Evolutionary conservation across 192 early-diverging fungal species (phyloP), one percentile per base, ranked within the genome.

Genomic region (Physocladia obscura): DNA sequence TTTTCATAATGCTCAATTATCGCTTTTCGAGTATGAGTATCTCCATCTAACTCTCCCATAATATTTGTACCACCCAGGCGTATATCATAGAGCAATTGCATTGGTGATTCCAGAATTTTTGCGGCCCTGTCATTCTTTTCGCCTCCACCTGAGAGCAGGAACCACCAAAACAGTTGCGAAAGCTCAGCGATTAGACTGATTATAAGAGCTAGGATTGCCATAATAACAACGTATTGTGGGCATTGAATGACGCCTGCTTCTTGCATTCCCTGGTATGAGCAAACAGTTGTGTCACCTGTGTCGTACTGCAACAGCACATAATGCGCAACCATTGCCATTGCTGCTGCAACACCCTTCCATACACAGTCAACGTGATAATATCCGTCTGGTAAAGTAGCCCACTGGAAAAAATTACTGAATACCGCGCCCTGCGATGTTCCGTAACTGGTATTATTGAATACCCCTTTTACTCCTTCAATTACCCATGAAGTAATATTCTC

Each of bases 331-430:
- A 65, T 65, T 6, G 62, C 40, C 29, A 65, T 52, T 3, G 35
- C 62, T 6, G 62, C 62, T 0, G 62, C 47, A n/a, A 65, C 26
- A 2, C 62, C 62, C 30, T 65, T 65, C 62, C 62, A 65, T 17
- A 30, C 51, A 11, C 27, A 19, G 2, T 65, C 62, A 11, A 49
- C 30, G 30, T 65, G 62, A 49, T 65, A 68, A 21, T 30, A 56
- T n/a, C 69, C 69, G 32, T 70, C 69, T 35, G 56, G 69, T 22
- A 70, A 39, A 15, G 69, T 70, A 5, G 40, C 69, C 69, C 69
- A 70, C 35, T 61, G 69, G 8, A 70, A 61, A 1, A 70, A n/a
- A 40, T 70, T 60, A n/a, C 51, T 2, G 37, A 37, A 60, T 11
- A 61, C 30, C 4, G 58, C 40, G 8, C 47, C 69, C 22, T 59